Base-by-base conservation (phyloP, 257 asterid species). In the Jacaranda copaia region DNA sequence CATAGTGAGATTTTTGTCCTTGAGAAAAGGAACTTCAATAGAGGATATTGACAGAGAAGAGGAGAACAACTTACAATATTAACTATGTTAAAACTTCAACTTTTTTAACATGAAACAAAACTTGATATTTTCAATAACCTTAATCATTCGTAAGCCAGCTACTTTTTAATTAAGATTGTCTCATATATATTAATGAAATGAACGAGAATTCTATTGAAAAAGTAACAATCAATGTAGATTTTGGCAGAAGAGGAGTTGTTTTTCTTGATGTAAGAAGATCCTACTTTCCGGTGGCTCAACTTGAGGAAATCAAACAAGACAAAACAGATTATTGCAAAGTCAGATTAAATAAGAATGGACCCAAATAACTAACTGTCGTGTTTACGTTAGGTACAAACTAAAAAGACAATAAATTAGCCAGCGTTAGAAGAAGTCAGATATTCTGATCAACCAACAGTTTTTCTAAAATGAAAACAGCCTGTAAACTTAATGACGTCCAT, bases 391-490 rank as follows among this genome's bases (percentile, higher is more conserved):
- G 60, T 55, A 55, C 60, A 55, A n/a, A 55, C 18, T 5, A 55
- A 55, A n/a, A 55, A 5, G 25, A 55, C 60, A 55, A 55, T n/a
- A 16, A 55, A 55, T 55, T 55, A 55, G 57, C 16, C n/a, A 55
- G 57, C 16, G 46, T 46, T 53, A 67, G 43, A 38, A 20, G 68
- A 67, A 19, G 19, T 45, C 48, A 59, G 38, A 58, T 20, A 58
- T 64, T 64, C 73, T 53, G 65, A 58, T 58, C 42, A 10, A 58
- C 63, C 5, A 7, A 4, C 45, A 55, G 32, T 55, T 6, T 55
- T 15, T 15, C n/a, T 5, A 14, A 63, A 39, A 36, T 64, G 73
- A 75, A 75, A 75, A 51, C 79, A 64, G 73, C 79, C 79, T 53
- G 66, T 55, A 55, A 55, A 40, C 25, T 55, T 55, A 16, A 6